Base-by-base conservation (phyloP, 305 asterid genomes). In the Fraxinus nigra region DNA sequence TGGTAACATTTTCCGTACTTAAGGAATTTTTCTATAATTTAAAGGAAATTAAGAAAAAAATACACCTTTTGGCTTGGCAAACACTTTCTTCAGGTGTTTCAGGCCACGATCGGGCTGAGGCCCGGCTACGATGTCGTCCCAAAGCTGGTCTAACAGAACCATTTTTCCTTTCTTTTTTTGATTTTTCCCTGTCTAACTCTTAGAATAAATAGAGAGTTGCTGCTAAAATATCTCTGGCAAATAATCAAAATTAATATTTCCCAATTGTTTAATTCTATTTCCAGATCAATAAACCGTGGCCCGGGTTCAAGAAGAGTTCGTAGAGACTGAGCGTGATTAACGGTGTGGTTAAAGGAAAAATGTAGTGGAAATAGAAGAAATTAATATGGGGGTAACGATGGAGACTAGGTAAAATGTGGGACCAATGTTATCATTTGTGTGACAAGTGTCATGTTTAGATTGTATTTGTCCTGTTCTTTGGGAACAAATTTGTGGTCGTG, bases 91-190 rank as follows among this genome's bases (percentile, higher is more conserved):
- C 80, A 95, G 97, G 78, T 92, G 97, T 85, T 91, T 92, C 14
- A 94, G 96, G 84, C 97, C 98, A 38, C 91, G 92, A 69, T 88
- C 92, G 77, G 98, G 99, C 82, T 87, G 93, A 70, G 98, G 97
- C 78, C 99, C 99, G 76, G 97, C 98, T 14, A 89, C 91, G 16
- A 93, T 94, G 37, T 95, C 99, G 80, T 95, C 99, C 99, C 99
- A 95, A 11, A 95, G 91, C 35, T 92, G 90, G 80, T 95, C 99
- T 8, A 95, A 89, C 83, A 95, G 87, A 87, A 90, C 98, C 98
- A 95, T 93, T 75, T 85, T 88, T 8, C 6, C 22, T 4, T 67
- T 3, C 7, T 13, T 13, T 30, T 28, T 26, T 0, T 4, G 2
- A 0, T 13, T 13, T 67, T 67, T 13, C 20, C 37, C 8, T 18